Percentiles rank a stretch among this genome's conserved stretches.
Evolutionary conservation across 176 grass and related monocot genomes (phyloP).

Genomic region (Phragmites australis): DNA sequence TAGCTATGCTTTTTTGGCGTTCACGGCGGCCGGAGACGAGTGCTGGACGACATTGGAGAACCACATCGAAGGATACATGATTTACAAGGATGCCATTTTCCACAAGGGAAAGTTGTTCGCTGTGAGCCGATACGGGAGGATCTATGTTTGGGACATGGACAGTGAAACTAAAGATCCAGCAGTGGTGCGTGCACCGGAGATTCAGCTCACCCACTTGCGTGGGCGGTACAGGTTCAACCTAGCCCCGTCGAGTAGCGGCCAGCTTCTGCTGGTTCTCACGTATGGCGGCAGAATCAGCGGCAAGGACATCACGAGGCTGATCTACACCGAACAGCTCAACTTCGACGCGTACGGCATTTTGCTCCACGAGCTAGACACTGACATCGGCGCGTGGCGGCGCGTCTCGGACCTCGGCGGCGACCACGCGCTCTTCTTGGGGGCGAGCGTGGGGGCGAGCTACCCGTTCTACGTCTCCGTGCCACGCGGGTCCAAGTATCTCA

Average conservation of each 20-base stretch:
- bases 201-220: accelerated
- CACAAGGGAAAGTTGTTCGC: neutral
- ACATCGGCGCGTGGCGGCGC: neutral
- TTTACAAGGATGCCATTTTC: neutral
- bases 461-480: neutral
- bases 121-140: neutral
- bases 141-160: constrained; percentile 7
- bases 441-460: neutral
- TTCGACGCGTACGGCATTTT: neutral
- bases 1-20: neutral
- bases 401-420: neutral
- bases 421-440: constrained; percentile 1
- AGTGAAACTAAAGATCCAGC: neutral
- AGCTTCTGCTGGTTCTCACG: neutral
- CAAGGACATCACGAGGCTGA: neutral
- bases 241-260: neutral
- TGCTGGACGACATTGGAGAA: neutral
- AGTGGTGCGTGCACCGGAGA: neutral
- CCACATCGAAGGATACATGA: too few species aligned
- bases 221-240: neutral
- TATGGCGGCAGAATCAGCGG: neutral
- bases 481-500: neutral
- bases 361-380: neutral
- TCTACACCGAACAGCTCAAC: neutral
- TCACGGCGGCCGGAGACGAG: neutral